These are phyloP conservation scores for Calonectria hawksworthii DNA, from an alignment of 2,329 filamentous ascomycete genomes.

Conservation along the genomic window DNA sequence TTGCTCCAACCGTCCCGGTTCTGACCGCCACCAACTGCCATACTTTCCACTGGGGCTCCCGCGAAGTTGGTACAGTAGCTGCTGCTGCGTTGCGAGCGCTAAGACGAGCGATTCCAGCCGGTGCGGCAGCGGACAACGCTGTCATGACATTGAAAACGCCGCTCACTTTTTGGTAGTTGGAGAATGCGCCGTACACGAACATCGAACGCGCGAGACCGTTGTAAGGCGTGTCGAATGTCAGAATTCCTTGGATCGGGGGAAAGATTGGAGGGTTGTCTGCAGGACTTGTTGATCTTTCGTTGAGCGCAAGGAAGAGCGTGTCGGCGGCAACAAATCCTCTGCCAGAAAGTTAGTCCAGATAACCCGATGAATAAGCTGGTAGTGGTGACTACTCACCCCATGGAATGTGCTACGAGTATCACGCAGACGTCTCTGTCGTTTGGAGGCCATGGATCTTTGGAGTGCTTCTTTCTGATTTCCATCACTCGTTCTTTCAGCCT, in stretches of 20 bases:
- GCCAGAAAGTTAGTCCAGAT: neutral
- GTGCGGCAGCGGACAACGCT: slow-evolving; percentile 63
- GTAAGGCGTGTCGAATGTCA: slow-evolving; percentile 90
- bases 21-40: slow-evolving; percentile 80
- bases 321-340: slow-evolving; percentile 88
- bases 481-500: slow-evolving; percentile 88
- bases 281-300: slow-evolving; percentile 68
- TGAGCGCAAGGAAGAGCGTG: slow-evolving; percentile 78
- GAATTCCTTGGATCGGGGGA: slow-evolving; percentile 83
- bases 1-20: slow-evolving; percentile 85
- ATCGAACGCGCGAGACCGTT: slow-evolving; percentile 73
- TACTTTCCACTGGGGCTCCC: slow-evolving; percentile 62
- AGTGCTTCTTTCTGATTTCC: slow-evolving; percentile 78
- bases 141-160: slow-evolving; percentile 71
- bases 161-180: slow-evolving; percentile 70
- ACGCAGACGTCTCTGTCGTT: slow-evolving; percentile 85
- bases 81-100: slow-evolving; percentile 36
- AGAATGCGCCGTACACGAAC: slow-evolving; percentile 73
- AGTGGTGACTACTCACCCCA: slow-evolving; percentile 65
- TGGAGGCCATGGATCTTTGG: slow-evolving; percentile 81
- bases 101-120: slow-evolving; percentile 56
- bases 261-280: slow-evolving; percentile 70
- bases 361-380: fast-evolving
- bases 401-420: slow-evolving; percentile 86
- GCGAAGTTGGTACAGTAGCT: slow-evolving; percentile 37